Evolutionary conservation across 73 alveolate genomes (phyloP), one percentile per base, ranked within the genome.

Genomic region (Paramecium pentaurelia): DNA sequence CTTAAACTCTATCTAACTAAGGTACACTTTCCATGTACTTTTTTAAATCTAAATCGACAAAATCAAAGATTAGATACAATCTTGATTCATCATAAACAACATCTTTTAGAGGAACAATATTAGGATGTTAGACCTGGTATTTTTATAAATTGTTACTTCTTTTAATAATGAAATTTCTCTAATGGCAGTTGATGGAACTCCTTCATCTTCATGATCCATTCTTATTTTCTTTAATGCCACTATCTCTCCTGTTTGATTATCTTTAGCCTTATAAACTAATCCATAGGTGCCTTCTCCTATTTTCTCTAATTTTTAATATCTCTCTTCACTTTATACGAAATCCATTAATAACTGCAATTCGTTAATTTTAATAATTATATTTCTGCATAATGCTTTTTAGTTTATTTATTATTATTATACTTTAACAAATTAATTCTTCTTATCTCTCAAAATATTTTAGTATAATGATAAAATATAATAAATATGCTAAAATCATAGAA

Each of bases 231-330:
- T 98, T 73, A 98, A 92, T 28, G 99, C 99, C 12, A 98, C 99
- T 22, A 94, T 93, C 92, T 97, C 98, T 18, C 96, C 97, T 18
- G 98, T 97, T 80, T 94, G 94, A 40, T 86, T 93, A 71, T 97
- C 98, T 68, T 85, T 71, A 30, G 99, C 98, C 92, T 97, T 97
- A 87, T 96, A 97, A 60, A 98, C 99, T 27, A 98, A 98, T 20
- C 99, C 99, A 77, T 98, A 98, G 28, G 99, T 98, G 32, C 99
- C 99, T 91, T 98, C 99, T 2, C 99, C 99, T 22, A 97, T 93
- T 60, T 97, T 97, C 58, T 97, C 99, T 49, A 97, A 93, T 91
- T 95, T 97, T 87, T 95, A 95, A 93, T 97, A 97, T 86, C 97
- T 96, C 54, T 97, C 99, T 47, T 80, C 91, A 34, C 84, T 64